These are phyloP conservation scores for Rhizophora mangle DNA, from an alignment of 345 rosid genomes.

Conservation along the genomic window DNA sequence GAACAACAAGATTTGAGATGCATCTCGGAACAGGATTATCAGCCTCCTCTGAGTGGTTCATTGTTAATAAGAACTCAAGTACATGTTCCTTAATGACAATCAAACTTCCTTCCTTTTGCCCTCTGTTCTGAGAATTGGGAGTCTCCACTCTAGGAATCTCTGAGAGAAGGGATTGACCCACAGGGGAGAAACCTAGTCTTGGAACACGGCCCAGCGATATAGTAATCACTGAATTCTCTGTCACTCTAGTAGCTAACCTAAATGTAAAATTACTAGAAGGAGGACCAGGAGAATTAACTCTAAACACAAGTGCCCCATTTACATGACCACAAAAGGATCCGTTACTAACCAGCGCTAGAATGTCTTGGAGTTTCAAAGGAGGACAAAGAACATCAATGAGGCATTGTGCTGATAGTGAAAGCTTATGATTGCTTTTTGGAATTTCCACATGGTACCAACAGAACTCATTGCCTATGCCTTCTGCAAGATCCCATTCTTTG, in stretches of 20 bases:
- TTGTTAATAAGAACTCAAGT: constrained; percentile 84
- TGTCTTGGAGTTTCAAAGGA: constrained; percentile 91
- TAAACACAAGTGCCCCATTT: constrained; percentile 86
- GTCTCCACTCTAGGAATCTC: constrained; percentile 87
- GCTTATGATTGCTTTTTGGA: constrained; percentile 78
- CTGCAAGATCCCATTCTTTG: constrained; percentile 81
- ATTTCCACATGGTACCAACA: constrained; percentile 97
- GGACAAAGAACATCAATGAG: constrained; percentile 91
- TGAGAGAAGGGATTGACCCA: constrained; percentile 74
- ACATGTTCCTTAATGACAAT: constrained; percentile 95
- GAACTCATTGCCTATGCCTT: constrained; percentile 70
- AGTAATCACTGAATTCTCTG: constrained; percentile 83
- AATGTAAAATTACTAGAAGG: constrained; percentile 73
- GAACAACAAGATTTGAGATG: constrained; percentile 83
- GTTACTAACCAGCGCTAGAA: constrained; percentile 85
- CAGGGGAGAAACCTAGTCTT: constrained; percentile 79
- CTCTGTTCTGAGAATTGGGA: constrained; percentile 42
- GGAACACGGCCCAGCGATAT: constrained; percentile 94
- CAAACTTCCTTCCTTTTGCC: constrained; percentile 57
- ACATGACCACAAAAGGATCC: constrained; percentile 93
- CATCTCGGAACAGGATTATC: constrained; percentile 93
- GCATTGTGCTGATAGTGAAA: constrained; percentile 75
- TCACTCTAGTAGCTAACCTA: constrained; percentile 86
- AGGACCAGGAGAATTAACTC: constrained; percentile 95
- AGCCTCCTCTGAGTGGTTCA: constrained; percentile 99